Percentiles rank a stretch among this genome's conserved stretches.
phyloP scores from a whole-genome alignment of 1,284 basidiomycete genomes.

The Tranzscheliella williamsii region DNA sequence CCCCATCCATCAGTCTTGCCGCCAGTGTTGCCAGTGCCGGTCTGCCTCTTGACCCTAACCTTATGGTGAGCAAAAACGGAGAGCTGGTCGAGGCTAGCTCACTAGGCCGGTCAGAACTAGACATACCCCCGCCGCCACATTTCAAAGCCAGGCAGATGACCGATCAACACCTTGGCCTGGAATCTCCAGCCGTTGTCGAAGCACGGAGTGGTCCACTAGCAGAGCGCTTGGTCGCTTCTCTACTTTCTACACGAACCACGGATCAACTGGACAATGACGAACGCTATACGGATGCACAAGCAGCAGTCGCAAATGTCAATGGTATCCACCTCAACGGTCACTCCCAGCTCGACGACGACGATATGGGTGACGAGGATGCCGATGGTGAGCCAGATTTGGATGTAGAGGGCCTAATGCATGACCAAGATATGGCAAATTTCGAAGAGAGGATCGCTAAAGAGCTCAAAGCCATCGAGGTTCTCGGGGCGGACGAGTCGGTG shows the following conservation, averaged over 20 bases:
- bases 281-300: too few species aligned
- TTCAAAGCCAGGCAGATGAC: slow-evolving; percentile 43
- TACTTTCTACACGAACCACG: slow-evolving; percentile 38
- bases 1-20: slow-evolving; percentile 25
- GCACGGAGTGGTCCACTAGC: slow-evolving; percentile 51
- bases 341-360: slow-evolving; percentile 15
- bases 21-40: slow-evolving; percentile 6
- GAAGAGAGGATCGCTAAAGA: slow-evolving; percentile 67
- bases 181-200: slow-evolving; percentile 36
- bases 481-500: slow-evolving; percentile 63
- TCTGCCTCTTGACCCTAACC: slow-evolving; percentile 17
- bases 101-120: slow-evolving; percentile 15
- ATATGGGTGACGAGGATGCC: slow-evolving; percentile 33
- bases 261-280: too few species aligned
- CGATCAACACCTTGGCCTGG: slow-evolving; percentile 45
- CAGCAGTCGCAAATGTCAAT: slow-evolving; percentile 6
- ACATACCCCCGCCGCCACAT: slow-evolving; percentile 27
- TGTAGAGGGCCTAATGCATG: slow-evolving; percentile 16
- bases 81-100: slow-evolving; percentile 5
- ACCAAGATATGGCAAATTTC: slow-evolving; percentile 64
- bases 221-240: slow-evolving; percentile 44
- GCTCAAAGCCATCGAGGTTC: slow-evolving; percentile 64
- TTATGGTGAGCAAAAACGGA: slow-evolving; percentile 10
- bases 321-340: slow-evolving; percentile 17
- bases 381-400: slow-evolving; percentile 28